These are phyloP conservation scores for Panicum hallii DNA, from an alignment of 202 grass and related monocot genomes.

Conservation along the genomic window DNA sequence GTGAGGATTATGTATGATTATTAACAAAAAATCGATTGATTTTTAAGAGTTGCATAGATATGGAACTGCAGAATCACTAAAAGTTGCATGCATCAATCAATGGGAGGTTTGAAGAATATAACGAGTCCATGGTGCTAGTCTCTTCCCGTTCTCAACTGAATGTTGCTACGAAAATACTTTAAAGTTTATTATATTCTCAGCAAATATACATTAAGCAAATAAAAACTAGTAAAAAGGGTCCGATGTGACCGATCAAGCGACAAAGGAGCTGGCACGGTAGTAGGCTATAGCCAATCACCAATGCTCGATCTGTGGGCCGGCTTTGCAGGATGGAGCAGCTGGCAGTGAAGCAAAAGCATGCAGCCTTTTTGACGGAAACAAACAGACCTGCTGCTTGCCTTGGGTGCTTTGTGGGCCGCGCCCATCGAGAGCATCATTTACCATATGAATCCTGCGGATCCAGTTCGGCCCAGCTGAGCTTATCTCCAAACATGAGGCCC, in stretches of 20 bases:
- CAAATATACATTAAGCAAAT: background rate
- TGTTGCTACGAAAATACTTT: background rate
- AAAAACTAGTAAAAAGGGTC: too few relatives aligned
- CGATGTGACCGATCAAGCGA: constrained; percentile 51
- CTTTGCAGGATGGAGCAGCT: constrained; percentile 12
- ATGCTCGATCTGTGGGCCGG: background rate
- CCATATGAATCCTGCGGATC: too few relatives aligned
- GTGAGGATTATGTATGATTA: too few relatives aligned
- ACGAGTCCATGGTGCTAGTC: background rate
- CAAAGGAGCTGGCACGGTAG: constrained; percentile 39
- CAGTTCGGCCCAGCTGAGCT: too few relatives aligned
- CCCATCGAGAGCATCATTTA: too few relatives aligned
- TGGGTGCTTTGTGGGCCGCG: too few relatives aligned
- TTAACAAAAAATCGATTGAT: too few relatives aligned
- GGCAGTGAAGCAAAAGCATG: background rate
- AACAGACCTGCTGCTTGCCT: background rate
- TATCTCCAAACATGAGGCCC: too few relatives aligned
- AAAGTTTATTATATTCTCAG: background rate
- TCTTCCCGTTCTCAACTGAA: background rate
- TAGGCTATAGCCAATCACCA: constrained; percentile 24
- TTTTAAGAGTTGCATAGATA: too few relatives aligned
- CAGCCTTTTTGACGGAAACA: constrained; percentile 24
- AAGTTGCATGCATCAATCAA: background rate
- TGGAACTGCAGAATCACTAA: too few relatives aligned
- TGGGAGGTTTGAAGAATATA: background rate